A percentile compares a stretch with the other conserved stretches of the same genome.
Conservation (phyloP, 495 filamentous ascomycete genomes). For the Lasiosphaeria miniovina region DNA sequence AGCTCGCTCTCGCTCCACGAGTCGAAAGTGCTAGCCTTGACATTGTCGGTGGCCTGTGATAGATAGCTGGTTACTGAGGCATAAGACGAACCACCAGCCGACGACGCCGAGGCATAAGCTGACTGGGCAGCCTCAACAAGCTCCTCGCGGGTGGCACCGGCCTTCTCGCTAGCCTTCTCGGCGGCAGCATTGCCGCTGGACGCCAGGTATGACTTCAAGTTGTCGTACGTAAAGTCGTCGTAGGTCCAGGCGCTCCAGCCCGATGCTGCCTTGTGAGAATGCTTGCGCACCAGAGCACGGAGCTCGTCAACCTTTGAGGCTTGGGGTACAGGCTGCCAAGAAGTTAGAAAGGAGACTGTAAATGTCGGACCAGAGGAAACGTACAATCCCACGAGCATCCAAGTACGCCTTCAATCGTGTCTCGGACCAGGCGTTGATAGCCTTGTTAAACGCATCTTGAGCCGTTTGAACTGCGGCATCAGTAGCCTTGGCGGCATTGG, state of each 20-base stretch:
- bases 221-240: constrained; percentile 76
- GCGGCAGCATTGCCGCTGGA: constrained; percentile 58
- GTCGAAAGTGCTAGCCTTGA: constrained; percentile 70
- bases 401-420: constrained; percentile 74
- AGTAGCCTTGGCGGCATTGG: constrained; percentile 73
- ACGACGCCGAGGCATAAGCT: constrained; percentile 66
- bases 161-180: constrained; percentile 62
- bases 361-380: not conserved
- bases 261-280: constrained; percentile 68
- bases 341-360: constrained; percentile 24
- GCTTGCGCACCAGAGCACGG: constrained; percentile 66
- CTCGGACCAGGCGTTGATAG: constrained; percentile 65
- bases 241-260: constrained; percentile 80
- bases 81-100: constrained; percentile 61
- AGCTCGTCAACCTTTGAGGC: constrained; percentile 75
- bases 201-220: constrained; percentile 68
- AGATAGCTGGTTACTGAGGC: constrained; percentile 75
- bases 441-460: constrained; percentile 65
- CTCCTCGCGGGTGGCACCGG: constrained; percentile 67
- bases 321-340: constrained; percentile 66
- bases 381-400: constrained; percentile 56
- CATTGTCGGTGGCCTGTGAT: constrained; percentile 61
- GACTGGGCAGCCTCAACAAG: constrained; percentile 68
- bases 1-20: constrained; percentile 77
- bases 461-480: constrained; percentile 62